Evolutionary conservation across 2,329 filamentous ascomycete species (phyloP), one percentile per base, ranked within the genome.

Genomic region (Colletotrichum musicola): DNA sequence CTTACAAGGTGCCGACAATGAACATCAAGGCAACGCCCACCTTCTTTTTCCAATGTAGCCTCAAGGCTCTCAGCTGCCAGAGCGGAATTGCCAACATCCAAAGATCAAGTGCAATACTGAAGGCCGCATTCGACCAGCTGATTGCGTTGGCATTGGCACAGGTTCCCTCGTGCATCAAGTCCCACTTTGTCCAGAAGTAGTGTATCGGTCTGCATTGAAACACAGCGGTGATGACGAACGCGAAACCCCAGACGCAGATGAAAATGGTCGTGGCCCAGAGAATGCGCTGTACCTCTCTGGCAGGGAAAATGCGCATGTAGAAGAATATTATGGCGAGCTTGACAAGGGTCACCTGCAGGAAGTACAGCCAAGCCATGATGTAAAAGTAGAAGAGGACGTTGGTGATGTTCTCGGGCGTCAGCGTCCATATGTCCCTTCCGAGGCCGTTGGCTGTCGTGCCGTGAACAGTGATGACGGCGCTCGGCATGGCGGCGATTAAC

Each of bases 101-200:
- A 1, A 85, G 1, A 66, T 88, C 85, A 27, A 85, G 75, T 0
- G 75, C 75, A 59, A 88, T 86, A 62, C 82, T 84, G 56, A 84
- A 79, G 2, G 74, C 79, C 0, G 85, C 85, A 38, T 84, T 82
- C 4, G 81, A 76, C 83, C 83, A 88, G 0, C 76, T 79, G 16
- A 85, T 75, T 1, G 77, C 75, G 67, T 84, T 85, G 55, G 81
- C 74, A 56, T 84, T 78, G 12, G 84, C 75, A 70, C 86, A 88
- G 4, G 66, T 73, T 0, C 85, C 86, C 2, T 75, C 38, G 49
- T 81, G 78, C 66, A 81, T 72, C 2, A 81, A 82, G 49, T 85
- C 82, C 86, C 86, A 88, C n/a, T 75, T 75, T 0, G 75, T 80
- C 87, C 87, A 89, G 72, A 83, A 84, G 64, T 79, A 82, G 9